phyloP scores from a whole-genome alignment of 2,329 filamentous ascomycete genomes.

The Phialophora macrospora region DNA sequence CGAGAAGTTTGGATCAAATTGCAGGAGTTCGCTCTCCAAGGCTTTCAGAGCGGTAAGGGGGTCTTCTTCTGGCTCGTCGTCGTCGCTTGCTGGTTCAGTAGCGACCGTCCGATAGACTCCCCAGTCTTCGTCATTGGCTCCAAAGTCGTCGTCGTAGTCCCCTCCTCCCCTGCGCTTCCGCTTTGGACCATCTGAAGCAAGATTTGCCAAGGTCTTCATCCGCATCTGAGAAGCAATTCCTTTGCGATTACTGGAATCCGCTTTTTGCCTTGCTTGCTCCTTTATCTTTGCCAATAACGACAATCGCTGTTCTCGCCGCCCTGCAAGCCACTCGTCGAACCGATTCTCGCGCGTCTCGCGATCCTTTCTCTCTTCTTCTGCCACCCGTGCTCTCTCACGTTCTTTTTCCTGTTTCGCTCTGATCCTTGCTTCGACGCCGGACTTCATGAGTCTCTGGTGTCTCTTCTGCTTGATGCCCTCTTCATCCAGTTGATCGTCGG shows the following conservation, averaged over 20 bases:
- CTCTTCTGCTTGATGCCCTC: constrained; percentile 89
- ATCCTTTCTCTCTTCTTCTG: constrained; percentile 82
- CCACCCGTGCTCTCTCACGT: constrained; percentile 80
- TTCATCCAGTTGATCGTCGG: constrained; percentile 92
- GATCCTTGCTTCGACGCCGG: constrained; percentile 88
- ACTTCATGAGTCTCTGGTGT: constrained; percentile 89
- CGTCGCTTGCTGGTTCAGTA: constrained; percentile 75
- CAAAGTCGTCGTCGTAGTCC: constrained; percentile 96
- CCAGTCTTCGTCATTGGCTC: constrained; percentile 97
- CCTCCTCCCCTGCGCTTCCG: constrained; percentile 80
- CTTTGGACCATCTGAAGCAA: constrained; percentile 83
- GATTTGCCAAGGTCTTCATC: constrained; percentile 97
- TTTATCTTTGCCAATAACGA: constrained; percentile 82
- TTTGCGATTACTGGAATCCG: constrained; percentile 94
- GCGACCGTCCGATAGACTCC: constrained; percentile 93
- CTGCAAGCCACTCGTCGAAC: constrained; percentile 83
- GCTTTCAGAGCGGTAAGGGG: constrained; percentile 72
- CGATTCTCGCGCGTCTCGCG: constrained; percentile 82
- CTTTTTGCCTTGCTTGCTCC: constrained; percentile 88
- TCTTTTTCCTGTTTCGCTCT: constrained; percentile 97
- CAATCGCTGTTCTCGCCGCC: constrained; percentile 74
- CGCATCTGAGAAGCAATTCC: constrained; percentile 94
- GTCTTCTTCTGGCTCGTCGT: constrained; percentile 92
- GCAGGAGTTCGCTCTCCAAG: constrained; percentile 82
- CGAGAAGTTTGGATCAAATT: constrained; percentile 85